These are phyloP conservation scores for Quillaja saponaria DNA, from an alignment of 306 rosid species.

Conservation along the genomic window DNA sequence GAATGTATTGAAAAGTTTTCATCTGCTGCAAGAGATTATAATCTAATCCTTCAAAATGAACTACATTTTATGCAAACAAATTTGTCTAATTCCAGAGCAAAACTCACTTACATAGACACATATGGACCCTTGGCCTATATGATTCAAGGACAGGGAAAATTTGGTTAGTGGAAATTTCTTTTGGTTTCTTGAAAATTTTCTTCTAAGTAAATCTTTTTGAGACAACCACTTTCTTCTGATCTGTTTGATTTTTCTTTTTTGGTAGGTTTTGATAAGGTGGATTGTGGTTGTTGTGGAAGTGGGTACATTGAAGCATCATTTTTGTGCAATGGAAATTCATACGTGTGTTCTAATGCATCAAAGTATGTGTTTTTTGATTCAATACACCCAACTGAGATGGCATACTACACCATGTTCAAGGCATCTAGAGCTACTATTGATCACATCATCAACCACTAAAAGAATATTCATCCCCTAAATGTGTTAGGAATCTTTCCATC, in stretches of 20 bases:
- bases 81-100: slow-evolving; percentile 22
- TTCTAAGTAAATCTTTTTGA: not conserved
- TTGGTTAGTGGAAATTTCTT: slow-evolving; percentile 35
- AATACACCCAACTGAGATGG: slow-evolving; percentile 61
- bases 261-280: slow-evolving; percentile 53
- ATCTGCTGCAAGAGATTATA: slow-evolving; percentile 49
- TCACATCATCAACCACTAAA: slow-evolving; percentile 39
- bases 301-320: slow-evolving; percentile 56
- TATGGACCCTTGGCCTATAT: slow-evolving; percentile 52
- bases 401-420: slow-evolving; percentile 49
- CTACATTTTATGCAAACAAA: slow-evolving; percentile 32
- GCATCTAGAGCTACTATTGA: slow-evolving; percentile 34
- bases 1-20: slow-evolving; percentile 51
- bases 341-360: slow-evolving; percentile 48
- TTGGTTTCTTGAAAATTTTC: not conserved
- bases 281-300: slow-evolving; percentile 68
- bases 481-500: no score
- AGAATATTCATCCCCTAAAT: not conserved
- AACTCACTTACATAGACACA: slow-evolving; percentile 51
- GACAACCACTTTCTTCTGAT: not conserved
- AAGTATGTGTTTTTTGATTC: slow-evolving; percentile 79
- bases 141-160: slow-evolving; percentile 34
- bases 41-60: slow-evolving; percentile 55
- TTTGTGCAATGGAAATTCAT: slow-evolving; percentile 49
- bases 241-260: not conserved